A percentile compares a stretch with the other conserved stretches of the same genome.
Conservation (phyloP, 208 protist genomes). For the Acanthamoeba divionensis region DNA sequence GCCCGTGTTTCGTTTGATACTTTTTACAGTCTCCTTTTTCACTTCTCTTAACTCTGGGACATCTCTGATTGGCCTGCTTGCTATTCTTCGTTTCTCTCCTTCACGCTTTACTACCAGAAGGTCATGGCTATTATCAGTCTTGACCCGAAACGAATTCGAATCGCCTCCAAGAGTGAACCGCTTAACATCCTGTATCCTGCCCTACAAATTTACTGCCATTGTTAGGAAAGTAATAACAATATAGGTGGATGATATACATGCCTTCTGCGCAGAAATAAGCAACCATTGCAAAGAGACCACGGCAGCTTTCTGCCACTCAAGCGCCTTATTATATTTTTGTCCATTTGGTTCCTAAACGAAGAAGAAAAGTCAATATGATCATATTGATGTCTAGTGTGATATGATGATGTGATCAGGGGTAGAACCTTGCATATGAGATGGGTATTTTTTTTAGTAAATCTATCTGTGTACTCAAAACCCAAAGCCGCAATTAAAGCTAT, state of each 20-base stretch:
- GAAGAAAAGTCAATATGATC: background rate
- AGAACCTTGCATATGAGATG: slow-evolving; percentile 7
- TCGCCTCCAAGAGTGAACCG: background rate
- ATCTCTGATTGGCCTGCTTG: too few relatives aligned
- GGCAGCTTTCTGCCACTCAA: background rate
- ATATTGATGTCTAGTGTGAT: background rate
- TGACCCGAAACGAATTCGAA: too few relatives aligned
- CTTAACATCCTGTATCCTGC: background rate
- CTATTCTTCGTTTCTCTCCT: too few relatives aligned
- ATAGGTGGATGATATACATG: background rate
- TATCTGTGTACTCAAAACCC: background rate
- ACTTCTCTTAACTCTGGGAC: too few relatives aligned
- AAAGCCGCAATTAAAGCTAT: background rate
- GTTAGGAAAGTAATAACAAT: background rate
- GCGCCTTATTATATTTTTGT: background rate
- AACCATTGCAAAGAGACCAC: background rate
- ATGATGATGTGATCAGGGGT: background rate
- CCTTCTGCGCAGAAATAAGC: background rate
- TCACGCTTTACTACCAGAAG: too few relatives aligned
- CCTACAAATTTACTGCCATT: background rate
- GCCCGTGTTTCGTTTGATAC: too few relatives aligned
- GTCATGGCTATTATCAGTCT: too few relatives aligned
- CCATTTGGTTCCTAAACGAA: background rate
- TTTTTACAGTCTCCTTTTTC: too few relatives aligned
- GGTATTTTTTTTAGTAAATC: background rate